Percentiles rank a stretch among this genome's conserved stretches.
These are phyloP conservation scores for Hypoxylon sp. DNA, from an alignment of 2,329 filamentous ascomycete species.

Conservation along the genomic window DNA sequence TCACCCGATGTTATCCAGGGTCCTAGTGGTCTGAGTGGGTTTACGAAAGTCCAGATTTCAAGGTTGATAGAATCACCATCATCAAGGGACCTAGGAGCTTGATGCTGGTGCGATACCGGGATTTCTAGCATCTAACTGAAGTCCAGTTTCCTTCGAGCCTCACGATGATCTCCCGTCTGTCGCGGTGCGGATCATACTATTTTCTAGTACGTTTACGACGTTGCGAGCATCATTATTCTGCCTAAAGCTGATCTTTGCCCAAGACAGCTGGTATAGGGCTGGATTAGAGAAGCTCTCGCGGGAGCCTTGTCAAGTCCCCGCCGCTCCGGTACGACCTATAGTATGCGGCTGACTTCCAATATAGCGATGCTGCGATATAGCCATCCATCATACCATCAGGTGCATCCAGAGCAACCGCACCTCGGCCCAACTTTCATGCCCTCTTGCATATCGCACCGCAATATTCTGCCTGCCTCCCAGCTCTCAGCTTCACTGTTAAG, in stretches of 20 bases:
- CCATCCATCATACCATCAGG: slow-evolving; percentile 35
- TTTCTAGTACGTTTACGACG: not conserved
- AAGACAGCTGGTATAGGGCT: slow-evolving; percentile 31
- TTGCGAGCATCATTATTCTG: not conserved
- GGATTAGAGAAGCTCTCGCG: slow-evolving; percentile 1
- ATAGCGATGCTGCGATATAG: slow-evolving; percentile 18
- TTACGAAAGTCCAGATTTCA: slow-evolving; percentile 21
- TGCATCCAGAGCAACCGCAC: slow-evolving; percentile 35
- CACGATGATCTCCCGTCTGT: slow-evolving; percentile 1
- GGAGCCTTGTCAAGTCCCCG: slow-evolving; percentile 24
- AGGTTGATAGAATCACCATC: slow-evolving; percentile 11
- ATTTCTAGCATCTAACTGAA: slow-evolving; percentile 8
- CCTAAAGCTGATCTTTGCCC: slow-evolving; percentile 30
- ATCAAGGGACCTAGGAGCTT: slow-evolving; percentile 18
- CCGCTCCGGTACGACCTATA: slow-evolving; percentile 27
- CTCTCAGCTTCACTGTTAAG: slow-evolving; percentile 29
- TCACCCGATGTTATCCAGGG: slow-evolving; percentile 35
- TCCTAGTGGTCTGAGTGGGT: slow-evolving; percentile 14
- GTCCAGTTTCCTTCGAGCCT: slow-evolving; percentile 12
- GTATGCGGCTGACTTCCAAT: slow-evolving; percentile 38
- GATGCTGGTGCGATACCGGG: not conserved
- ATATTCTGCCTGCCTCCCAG: slow-evolving; percentile 13
- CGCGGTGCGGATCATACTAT: slow-evolving; percentile 1
- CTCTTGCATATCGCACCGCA: slow-evolving; percentile 30
- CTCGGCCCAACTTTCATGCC: slow-evolving; percentile 38